Evolutionary conservation across 1,284 basidiomycete genomes (phyloP).

Genomic region (Phlebopus sp.): DNA sequence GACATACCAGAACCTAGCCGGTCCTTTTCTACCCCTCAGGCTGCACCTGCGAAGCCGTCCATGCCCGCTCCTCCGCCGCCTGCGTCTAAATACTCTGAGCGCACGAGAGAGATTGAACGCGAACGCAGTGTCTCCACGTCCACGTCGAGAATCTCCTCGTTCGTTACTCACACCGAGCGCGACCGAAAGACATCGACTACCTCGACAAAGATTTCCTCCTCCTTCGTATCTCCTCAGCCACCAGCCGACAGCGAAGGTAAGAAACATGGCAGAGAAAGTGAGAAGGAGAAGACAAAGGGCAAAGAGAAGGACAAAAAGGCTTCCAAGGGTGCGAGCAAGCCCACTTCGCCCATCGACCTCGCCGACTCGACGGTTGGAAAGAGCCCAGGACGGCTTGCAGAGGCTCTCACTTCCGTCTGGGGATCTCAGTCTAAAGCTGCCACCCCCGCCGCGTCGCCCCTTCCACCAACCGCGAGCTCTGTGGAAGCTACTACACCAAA

Average conservation of each 20-base stretch:
- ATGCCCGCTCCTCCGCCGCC: constrained; percentile 15
- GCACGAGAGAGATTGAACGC: constrained; percentile 23
- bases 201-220: constrained; percentile 21
- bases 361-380: constrained; percentile 30
- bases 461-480: constrained; percentile 17
- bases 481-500: constrained; percentile 22
- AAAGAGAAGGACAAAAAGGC: constrained; percentile 17
- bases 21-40: constrained; percentile 23
- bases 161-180: constrained; percentile 22
- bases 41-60: constrained; percentile 16
- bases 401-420: constrained; percentile 26
- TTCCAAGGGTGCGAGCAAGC: constrained; percentile 23
- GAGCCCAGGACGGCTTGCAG: constrained; percentile 23
- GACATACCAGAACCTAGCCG: constrained; percentile 25
- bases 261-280: constrained; percentile 11
- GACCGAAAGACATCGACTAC: constrained; percentile 25
- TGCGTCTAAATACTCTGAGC: constrained; percentile 24
- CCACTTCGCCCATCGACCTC: constrained; percentile 23
- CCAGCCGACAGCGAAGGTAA: constrained; percentile 23
- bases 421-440: constrained; percentile 29
- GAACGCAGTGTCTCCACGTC: constrained; percentile 27
- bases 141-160: constrained; percentile 26
- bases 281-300: constrained; percentile 3
- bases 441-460: constrained; percentile 28
- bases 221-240: constrained; percentile 15